Conservation (phyloP, 129 eudicot genomes). For the Flaveria brownii region DNA sequence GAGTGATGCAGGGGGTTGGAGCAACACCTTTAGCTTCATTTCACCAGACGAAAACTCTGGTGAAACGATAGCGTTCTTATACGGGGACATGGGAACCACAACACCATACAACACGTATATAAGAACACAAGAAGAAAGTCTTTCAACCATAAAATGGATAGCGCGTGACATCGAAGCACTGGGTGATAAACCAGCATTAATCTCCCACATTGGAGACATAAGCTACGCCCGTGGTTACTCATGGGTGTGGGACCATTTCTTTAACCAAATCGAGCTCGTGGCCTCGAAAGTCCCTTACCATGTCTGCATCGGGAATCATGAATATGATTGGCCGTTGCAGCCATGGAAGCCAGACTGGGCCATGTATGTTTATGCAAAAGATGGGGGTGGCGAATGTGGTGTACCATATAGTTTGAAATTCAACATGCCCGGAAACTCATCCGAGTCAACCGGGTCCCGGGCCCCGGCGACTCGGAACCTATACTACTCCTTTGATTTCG, state of each 20-base stretch:
- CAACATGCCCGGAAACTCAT: slow-evolving; percentile 95
- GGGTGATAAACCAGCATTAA: slow-evolving; percentile 78
- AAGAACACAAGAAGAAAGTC: slow-evolving; percentile 85
- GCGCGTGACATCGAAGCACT: slow-evolving; percentile 78
- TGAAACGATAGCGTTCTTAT: slow-evolving; percentile 83
- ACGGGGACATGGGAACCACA: slow-evolving; percentile 97
- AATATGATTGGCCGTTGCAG: slow-evolving; percentile 96
- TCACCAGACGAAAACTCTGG: slow-evolving; percentile 56
- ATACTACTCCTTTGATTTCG: slow-evolving; percentile 81
- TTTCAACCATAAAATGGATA: slow-evolving; percentile 82
- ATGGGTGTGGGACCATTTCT: slow-evolving; percentile 97
- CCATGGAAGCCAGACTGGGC: slow-evolving; percentile 99
- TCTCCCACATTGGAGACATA: slow-evolving; percentile 95
- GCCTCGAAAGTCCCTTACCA: slow-evolving; percentile 89
- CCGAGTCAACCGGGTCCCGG: slow-evolving; percentile 62
- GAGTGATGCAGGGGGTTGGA: slow-evolving; percentile 92
- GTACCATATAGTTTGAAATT: slow-evolving; percentile 90
- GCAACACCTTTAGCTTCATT: slow-evolving; percentile 61
- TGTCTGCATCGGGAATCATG: slow-evolving; percentile 97
- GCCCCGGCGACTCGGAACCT: slow-evolving; percentile 88
- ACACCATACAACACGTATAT: slow-evolving; percentile 75
- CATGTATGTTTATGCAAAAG: slow-evolving; percentile 47
- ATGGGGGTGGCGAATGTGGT: slow-evolving; percentile 98
- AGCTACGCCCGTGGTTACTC: slow-evolving; percentile 96
- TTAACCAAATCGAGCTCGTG: slow-evolving; percentile 83